Evolutionary conservation across 768 basidiomycete species (phyloP), one percentile per base, ranked within the genome.

Genomic region (Lactarius sp.): DNA sequence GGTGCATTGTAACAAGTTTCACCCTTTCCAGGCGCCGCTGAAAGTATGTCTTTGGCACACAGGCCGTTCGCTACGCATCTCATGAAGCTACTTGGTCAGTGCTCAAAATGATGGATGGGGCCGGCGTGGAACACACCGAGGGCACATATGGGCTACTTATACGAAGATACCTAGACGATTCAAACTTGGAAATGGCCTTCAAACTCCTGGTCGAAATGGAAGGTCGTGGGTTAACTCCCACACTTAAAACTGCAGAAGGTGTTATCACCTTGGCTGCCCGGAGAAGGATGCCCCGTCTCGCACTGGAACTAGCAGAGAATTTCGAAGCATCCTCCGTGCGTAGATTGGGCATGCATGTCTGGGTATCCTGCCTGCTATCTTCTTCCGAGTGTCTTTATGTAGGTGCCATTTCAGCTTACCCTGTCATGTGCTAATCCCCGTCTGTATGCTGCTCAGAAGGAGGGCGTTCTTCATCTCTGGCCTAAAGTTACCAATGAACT

Each of bases 361-460:
- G 92, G 92, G 74, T 86, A 56, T 75, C 81, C 2, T 86, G 88
- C 69, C 78, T 96, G 49, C 72, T 79, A 16, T 77, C 87, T 9
- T 85, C 88, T 34, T 85, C 88, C 0, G 81, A 85, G 22, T 73
- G 74, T 47, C 77, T 87, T 46, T 90, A 85, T 74, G 94, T 95
- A 69, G 69, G 91, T 77, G 27, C 12, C 9, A 42, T 9, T 36
- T 33, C 31, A 41, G 20, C 27, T 42, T 46, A 34, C 41, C 51
- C 20, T 37, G 27, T 33, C 50, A 58, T 50, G 8, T 4, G 62
- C 54, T 42, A 13, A 27, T 56, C 52, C 22, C 44, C 16, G 20
- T 7, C 6, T 33, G n/a, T 34, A 2, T n/a, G 13, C 14, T 46
- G 6, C 20, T 51, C 64, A 94, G 92, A 76, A 78, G 12, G 84